These are phyloP conservation scores for Apophysomyces variabilis DNA, from an alignment of 371 early-diverging fungal species.

Conservation along the genomic window DNA sequence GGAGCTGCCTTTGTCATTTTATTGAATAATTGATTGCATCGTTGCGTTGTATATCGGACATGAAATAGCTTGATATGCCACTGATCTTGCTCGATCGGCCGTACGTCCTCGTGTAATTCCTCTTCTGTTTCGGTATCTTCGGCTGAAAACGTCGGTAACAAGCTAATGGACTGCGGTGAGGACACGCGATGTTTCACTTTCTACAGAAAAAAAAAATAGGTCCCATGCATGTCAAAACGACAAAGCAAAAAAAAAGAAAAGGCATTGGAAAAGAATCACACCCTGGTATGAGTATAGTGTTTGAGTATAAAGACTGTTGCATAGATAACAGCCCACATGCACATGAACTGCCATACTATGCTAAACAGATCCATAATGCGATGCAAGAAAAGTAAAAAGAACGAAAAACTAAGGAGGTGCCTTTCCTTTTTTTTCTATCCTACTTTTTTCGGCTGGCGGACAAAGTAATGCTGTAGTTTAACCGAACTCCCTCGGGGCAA, in stretches of 20 bases:
- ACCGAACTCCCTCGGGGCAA: no score
- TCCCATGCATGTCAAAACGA: no score
- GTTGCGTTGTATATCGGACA: conserved; percentile 64
- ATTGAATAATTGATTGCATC: conserved; percentile 54
- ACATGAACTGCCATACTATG: conserved; percentile 39
- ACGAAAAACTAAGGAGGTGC: neutral
- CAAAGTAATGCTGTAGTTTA: no score
- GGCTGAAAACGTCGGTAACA: conserved; percentile 31
- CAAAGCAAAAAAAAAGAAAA: no score
- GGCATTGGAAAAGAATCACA: conserved; percentile 1
- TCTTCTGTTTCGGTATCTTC: conserved; percentile 18
- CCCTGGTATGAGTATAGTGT: conserved; percentile 29
- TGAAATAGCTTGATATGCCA: conserved; percentile 55
- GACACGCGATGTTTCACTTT: neutral
- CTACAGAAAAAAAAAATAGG: neutral
- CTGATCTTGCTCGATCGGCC: conserved; percentile 29
- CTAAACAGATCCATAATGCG: conserved; percentile 39
- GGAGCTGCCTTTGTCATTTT: conserved; percentile 49
- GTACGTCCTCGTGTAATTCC: conserved; percentile 1
- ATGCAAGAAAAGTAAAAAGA: neutral
- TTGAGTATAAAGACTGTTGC: conserved; percentile 33
- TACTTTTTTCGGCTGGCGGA: neutral
- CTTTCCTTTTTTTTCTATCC: neutral
- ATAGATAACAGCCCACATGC: conserved; percentile 45
- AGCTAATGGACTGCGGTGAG: conserved; percentile 4